Evolutionary conservation across 768 basidiomycete genomes (phyloP), one percentile per base, ranked within the genome.

Genomic region (Psilocybe subaeruginosa): DNA sequence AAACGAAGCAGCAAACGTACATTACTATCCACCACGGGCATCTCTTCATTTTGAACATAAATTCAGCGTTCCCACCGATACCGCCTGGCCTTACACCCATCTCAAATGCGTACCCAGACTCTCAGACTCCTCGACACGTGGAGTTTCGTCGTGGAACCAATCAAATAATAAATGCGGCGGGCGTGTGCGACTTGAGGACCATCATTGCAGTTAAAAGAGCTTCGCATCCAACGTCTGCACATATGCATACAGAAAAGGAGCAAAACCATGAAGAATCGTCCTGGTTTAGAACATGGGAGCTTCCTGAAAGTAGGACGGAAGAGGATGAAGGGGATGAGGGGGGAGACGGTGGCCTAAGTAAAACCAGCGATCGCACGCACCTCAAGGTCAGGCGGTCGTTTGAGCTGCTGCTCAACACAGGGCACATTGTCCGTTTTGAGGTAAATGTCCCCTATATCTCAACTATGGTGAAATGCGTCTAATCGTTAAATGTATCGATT

Each of bases 391-490:
- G 82, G 63, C 80, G 93, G 49, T 86, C 86, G 2, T 97, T 98
- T 64, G 92, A 95, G 71, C 75, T 97, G 41, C 74, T 89, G 56
- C 78, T 94, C 57, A 82, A 78, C 19, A 86, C 85, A 8, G 93
- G 93, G 2, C 78, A 80, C 31, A 81, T 90, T 12, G 72, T 93
- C 54, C 80, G 89, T 16, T 92, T 93, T 56, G 94, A 98, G 84
- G 95, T 94, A 65, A 62, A 82, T 65, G 56, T 29, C 35, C n/a
- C n/a, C 11, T 19, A 41, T 19, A 29, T 41, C 1, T 37, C 6
- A 27, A 33, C 8, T 27, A 39, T 16, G 16, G 16, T 31, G 7
- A 55, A 7, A 27, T 16, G 49, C 50, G 45, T 49, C 27, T 16
- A 39, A 31, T 39, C 45, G 16, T 16, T 54, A 8, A 12, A 14